phyloP scores from a whole-genome alignment of 176 grass and related monocot genomes.

The Bonia amplexicaulis region DNA sequence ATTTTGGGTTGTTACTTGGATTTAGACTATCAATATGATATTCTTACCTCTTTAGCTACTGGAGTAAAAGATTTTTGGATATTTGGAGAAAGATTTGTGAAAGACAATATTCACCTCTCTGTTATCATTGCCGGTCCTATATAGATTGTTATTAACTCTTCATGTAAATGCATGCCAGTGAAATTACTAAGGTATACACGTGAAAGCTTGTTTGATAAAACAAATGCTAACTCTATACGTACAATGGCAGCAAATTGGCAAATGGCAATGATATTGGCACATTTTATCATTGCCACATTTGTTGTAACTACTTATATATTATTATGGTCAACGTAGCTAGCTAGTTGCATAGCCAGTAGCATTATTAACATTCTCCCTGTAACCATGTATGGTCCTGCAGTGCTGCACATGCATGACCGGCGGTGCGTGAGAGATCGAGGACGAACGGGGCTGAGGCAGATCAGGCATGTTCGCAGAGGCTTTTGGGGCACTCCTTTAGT shows the following conservation, averaged over 20 bases:
- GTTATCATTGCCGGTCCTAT: accelerated
- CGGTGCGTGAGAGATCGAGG: slow-evolving; percentile 1
- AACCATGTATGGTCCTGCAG: background rate
- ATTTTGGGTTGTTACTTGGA: no score
- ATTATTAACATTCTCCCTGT: slow-evolving; percentile 12
- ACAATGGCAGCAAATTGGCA: background rate
- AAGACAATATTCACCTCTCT: no score
- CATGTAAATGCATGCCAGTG: background rate
- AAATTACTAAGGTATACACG: background rate
- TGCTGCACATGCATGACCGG: slow-evolving; percentile 22
- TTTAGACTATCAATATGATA: no score
- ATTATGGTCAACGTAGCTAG: background rate
- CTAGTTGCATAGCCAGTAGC: background rate
- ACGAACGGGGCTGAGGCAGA: background rate
- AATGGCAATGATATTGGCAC: background rate
- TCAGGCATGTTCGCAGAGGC: slow-evolving; percentile 33
- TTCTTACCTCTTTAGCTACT: no score
- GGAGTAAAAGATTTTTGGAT: no score
- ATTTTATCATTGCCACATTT: background rate
- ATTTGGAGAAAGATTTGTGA: no score
- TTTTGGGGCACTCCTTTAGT: slow-evolving; percentile 42
- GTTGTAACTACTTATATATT: background rate
- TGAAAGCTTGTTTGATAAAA: background rate
- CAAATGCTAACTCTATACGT: background rate
- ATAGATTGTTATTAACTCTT: background rate